A percentile compares a stretch with the other conserved stretches of the same genome.
Evolutionary conservation across 169 alveolate genomes (phyloP).

Genomic region (Fabrea salina): DNA sequence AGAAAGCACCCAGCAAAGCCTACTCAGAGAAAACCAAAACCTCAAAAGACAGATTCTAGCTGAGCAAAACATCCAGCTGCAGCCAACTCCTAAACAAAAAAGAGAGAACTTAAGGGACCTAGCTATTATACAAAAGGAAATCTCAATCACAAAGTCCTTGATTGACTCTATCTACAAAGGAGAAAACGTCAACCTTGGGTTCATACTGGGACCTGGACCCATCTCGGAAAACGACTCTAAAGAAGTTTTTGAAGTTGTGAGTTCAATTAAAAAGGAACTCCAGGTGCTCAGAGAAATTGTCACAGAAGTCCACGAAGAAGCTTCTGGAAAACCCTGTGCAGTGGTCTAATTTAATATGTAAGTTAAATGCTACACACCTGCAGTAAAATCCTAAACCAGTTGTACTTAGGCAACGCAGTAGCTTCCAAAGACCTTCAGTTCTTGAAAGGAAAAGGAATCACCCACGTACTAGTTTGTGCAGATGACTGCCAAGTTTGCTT

Average conservation of each 20-base stretch:
- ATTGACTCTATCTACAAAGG: background rate
- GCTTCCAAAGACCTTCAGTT: background rate
- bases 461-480: background rate
- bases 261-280: background rate
- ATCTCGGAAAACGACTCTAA: slow-evolving; percentile 1
- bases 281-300: background rate
- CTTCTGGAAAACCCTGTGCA: too few species aligned
- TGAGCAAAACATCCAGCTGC: background rate
- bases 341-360: too few species aligned
- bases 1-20: slow-evolving; percentile 1
- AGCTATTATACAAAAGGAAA: slow-evolving; percentile 9
- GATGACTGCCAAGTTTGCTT: background rate
- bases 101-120: background rate
- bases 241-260: background rate
- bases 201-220: slow-evolving; percentile 23
- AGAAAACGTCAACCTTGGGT: background rate
- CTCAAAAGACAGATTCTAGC: background rate
- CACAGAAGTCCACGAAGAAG: too few species aligned
- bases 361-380: background rate
- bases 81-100: background rate
- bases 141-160: slow-evolving; percentile 3
- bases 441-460: background rate
- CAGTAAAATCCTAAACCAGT: background rate
- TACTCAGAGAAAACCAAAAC: background rate
- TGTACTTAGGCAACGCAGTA: background rate